phyloP scores from a whole-genome alignment of 805 yeast species.

The Candida endomychidarum region DNA sequence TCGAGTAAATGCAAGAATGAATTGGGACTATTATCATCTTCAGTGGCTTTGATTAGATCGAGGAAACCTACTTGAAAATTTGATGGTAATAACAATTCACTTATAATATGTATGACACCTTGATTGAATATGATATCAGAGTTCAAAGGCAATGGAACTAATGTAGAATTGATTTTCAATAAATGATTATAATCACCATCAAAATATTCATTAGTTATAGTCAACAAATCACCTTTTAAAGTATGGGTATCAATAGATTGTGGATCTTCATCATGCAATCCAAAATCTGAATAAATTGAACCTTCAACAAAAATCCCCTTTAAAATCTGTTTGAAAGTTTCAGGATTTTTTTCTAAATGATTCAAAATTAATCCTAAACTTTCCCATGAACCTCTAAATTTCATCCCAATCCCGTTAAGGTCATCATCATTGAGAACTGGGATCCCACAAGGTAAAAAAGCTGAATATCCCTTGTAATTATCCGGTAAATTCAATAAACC shows the following conservation, averaged over 20 bases:
- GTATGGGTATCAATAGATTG: constrained; percentile 18
- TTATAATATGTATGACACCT: constrained; percentile 80
- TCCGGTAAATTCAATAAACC: constrained; percentile 52
- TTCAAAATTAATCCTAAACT: constrained; percentile 56
- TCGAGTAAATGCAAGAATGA: constrained; percentile 49
- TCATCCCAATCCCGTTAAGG: not conserved
- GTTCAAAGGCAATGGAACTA: constrained; percentile 38
- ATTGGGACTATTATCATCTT: constrained; percentile 40
- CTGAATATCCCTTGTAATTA: constrained; percentile 65
- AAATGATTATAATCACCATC: constrained; percentile 23
- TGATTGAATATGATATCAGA: constrained; percentile 73
- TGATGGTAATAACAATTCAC: constrained; percentile 56
- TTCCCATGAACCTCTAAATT: constrained; percentile 49
- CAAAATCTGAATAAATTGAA: constrained; percentile 65
- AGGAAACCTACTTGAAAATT: constrained; percentile 50
- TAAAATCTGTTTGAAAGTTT: constrained; percentile 53
- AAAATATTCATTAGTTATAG: constrained; percentile 20
- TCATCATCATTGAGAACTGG: constrained; percentile 13
- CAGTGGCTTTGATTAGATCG: constrained; percentile 59
- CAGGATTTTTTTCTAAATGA: constrained; percentile 53
- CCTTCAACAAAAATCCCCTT: constrained; percentile 61
- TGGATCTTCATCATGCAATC: constrained; percentile 19
- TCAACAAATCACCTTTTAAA: constrained; percentile 29
- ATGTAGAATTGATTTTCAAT: constrained; percentile 31
- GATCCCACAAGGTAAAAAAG: constrained; percentile 70